phyloP scores from a whole-genome alignment of 352 stramenopile genomes.

The Phytophthora citricola region DNA sequence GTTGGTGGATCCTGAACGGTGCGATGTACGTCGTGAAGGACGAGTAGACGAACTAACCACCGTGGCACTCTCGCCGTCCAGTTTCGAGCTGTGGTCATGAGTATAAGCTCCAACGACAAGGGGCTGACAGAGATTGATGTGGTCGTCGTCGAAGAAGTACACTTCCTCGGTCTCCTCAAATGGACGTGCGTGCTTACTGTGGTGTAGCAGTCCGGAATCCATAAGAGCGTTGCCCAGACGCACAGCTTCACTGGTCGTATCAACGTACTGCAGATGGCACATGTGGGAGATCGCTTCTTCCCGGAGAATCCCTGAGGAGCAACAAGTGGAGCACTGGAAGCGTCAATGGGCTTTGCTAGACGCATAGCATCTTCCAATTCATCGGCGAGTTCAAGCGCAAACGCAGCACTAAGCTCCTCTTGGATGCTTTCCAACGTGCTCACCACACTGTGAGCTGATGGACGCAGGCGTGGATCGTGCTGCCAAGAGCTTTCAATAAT shows the following conservation, averaged over 20 bases:
- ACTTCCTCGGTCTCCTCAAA: conserved; percentile 49
- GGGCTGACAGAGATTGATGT: conserved; percentile 59
- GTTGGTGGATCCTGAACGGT: conserved; percentile 53
- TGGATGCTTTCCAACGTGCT: conserved; percentile 52
- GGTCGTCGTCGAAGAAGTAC: conserved; percentile 61
- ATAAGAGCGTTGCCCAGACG: conserved; percentile 74
- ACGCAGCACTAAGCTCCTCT: conserved; percentile 47
- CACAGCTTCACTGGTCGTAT: conserved; percentile 47
- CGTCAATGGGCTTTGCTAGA: conserved; percentile 39
- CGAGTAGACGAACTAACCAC: conserved; percentile 26
- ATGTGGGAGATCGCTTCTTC: conserved; percentile 50
- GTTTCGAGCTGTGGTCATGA: conserved; percentile 3
- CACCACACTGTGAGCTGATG: conserved; percentile 57
- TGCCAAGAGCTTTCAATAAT: conserved; percentile 60
- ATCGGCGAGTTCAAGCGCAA: conserved; percentile 49
- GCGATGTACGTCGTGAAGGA: conserved; percentile 32
- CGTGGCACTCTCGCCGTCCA: conserved; percentile 27
- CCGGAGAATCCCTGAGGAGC: conserved; percentile 47
- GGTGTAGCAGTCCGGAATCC: conserved; percentile 63
- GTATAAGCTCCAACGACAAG: conserved; percentile 39
- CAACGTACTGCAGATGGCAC: conserved; percentile 50
- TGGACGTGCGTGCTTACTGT: conserved; percentile 53
- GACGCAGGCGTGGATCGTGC: conserved; percentile 42
- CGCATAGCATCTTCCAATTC: conserved; percentile 49
- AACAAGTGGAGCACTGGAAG: conserved; percentile 29